Evolutionary conservation across 2,329 filamentous ascomycete species (phyloP).

Genomic region (Talaromyces sp.): DNA sequence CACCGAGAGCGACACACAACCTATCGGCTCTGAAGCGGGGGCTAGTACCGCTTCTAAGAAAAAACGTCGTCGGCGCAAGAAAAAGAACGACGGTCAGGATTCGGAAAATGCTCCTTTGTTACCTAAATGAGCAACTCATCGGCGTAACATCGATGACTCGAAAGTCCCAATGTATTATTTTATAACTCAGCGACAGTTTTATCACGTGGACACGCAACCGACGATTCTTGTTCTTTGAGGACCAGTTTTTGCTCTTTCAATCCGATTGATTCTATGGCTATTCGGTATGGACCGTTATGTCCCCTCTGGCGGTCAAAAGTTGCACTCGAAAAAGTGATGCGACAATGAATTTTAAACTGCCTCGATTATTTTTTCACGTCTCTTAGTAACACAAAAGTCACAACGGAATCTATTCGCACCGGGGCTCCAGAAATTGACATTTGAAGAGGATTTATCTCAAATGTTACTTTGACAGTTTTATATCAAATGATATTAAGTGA

Average conservation of each 20-base stretch:
- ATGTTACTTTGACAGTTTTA: neutral
- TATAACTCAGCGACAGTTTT: neutral
- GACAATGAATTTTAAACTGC: no score
- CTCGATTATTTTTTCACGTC: no score
- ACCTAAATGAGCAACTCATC: neutral
- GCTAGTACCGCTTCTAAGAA: constrained; percentile 15
- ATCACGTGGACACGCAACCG: neutral
- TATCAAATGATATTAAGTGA: no score
- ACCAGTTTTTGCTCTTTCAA: no score
- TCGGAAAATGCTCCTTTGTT: constrained; percentile 19
- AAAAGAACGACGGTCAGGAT: constrained; percentile 11
- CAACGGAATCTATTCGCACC: neutral
- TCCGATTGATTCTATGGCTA: no score
- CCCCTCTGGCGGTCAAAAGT: neutral
- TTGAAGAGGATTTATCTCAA: neutral
- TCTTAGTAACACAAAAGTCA: no score
- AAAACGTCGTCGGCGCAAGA: constrained; percentile 22
- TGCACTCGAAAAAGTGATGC: neutral
- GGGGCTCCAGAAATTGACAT: neutral
- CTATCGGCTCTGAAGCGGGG: constrained; percentile 4
- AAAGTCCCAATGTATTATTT: neutral
- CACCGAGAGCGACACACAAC: neutral
- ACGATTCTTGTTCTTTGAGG: neutral
- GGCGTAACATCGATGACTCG: neutral
- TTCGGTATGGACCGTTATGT: no score